A percentile compares a stretch with the other conserved stretches of the same genome.
phyloP scores from a whole-genome alignment of 106 monocot genomes.

The Allium sativum region DNA sequence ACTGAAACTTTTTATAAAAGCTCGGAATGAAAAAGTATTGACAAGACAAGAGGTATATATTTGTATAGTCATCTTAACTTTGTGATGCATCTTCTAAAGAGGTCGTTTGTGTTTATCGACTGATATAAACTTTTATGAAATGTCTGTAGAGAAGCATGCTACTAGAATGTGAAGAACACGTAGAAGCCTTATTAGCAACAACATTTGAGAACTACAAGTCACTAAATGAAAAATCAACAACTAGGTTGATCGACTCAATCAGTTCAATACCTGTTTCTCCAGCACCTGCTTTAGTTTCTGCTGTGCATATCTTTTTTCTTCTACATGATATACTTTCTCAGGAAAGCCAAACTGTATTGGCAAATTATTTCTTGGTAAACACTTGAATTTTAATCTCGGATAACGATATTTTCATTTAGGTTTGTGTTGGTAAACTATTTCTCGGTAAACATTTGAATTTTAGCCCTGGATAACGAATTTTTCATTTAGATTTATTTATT shows the following conservation, averaged over 20 bases:
- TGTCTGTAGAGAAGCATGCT: slow-evolving; percentile 61
- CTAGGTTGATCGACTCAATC: slow-evolving; percentile 47
- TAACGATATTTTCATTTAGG: no score
- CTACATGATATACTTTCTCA: slow-evolving; percentile 81
- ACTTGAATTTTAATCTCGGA: background rate
- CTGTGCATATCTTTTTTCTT: slow-evolving; percentile 66
- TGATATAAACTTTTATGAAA: no score
- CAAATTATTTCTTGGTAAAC: slow-evolving; percentile 61
- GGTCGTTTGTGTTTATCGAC: no score
- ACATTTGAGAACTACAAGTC: slow-evolving; percentile 94
- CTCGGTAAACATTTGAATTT: no score
- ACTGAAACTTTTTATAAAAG: slow-evolving; percentile 60
- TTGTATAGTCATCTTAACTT: no score
- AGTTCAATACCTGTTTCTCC: slow-evolving; percentile 36
- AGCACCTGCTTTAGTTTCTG: slow-evolving; percentile 73
- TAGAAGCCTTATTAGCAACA: slow-evolving; percentile 48
- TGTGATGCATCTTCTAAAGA: no score
- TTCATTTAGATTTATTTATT: no score
- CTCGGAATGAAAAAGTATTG: slow-evolving; percentile 50
- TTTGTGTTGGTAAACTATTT: no score
- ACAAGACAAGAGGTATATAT: slow-evolving; percentile 82
- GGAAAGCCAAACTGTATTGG: slow-evolving; percentile 57
- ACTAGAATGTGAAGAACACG: slow-evolving; percentile 73
- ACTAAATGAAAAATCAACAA: slow-evolving; percentile 64
- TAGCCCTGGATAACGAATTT: no score